Base-by-base conservation (phyloP, 139 green algal species). In the Trebouxia sp. region DNA sequence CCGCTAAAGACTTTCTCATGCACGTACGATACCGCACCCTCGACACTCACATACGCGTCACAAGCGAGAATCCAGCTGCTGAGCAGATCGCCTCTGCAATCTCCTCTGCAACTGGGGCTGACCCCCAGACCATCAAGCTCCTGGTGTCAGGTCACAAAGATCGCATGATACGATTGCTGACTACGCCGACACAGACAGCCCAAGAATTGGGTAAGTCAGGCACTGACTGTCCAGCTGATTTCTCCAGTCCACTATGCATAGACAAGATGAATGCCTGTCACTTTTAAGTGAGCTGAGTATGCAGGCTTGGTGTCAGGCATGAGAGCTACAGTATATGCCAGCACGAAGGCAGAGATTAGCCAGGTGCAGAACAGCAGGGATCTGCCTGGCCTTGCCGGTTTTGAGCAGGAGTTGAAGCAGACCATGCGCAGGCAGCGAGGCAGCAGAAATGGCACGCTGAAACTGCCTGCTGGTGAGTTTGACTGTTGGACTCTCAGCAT, bases 401-500 rank as follows among this genome's bases (percentile, higher is more conserved):
- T 96, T 75, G 92, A 95, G 4, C 76, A 92, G 32, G 92, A 96
- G 75, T 62, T 85, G 24, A 47, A 76, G 20, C 66, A 88, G 3
- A 86, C 87, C 69, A 62, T 80, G 22, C 43, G 67, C 1, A 56
- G 88, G 15, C 75, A 80, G 45, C 47, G 56, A 30, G 43, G 35
- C 35, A 41, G 6, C 14, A 67, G 65, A 11, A 28, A 17, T 0
- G 17, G 35, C 41, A 69, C 30, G 20, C 30, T 69, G 17, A 30
- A 6, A 4, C 65, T 83, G 22, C 78, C 78, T 41, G 45, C 65
- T 72, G 78, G 78, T 83, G 6, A 41, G 78, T 32, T 22, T 2
- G 6, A n/a, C 39, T 38, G 22, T 35, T 69, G 56, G 12, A 69
- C 30, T 37, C 5, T 58, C 14, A 17, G 48, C 15, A n/a, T 14